Conservation (phyloP, 805 yeast species). For the Kluyveromyces dobzhanskii region DNA sequence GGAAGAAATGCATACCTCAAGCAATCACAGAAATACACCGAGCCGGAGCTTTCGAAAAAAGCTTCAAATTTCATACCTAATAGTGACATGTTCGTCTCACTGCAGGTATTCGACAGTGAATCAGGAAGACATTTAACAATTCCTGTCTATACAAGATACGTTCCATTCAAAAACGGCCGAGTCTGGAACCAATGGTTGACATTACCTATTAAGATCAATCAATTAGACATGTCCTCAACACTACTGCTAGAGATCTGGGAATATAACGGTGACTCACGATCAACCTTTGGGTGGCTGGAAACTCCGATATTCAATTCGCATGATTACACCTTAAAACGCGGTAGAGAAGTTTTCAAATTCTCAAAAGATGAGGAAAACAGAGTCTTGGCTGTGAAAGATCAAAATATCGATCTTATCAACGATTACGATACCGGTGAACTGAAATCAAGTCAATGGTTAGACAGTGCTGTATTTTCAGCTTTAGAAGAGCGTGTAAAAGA, state of each 20-base stretch:
- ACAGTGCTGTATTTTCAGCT: conserved; percentile 49
- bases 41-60: conserved; percentile 37
- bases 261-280: conserved; percentile 43
- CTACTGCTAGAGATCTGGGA: conserved; percentile 62
- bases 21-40: conserved; percentile 38
- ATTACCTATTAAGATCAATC: conserved; percentile 63
- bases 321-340: conserved; percentile 57
- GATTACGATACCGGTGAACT: conserved; percentile 62
- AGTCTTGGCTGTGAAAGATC: conserved; percentile 17
- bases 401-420: conserved; percentile 46
- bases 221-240: conserved; percentile 55
- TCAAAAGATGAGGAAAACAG: conserved; percentile 28
- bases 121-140: conserved; percentile 39
- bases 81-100: conserved; percentile 38
- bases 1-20: conserved; percentile 35
- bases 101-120: conserved; percentile 34
- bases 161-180: conserved; percentile 36
- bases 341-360: conserved; percentile 53
- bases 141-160: conserved; percentile 43
- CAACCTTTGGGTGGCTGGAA: conserved; percentile 53
- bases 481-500: conserved; percentile 28
- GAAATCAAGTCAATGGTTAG: conserved; percentile 62
- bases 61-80: conserved; percentile 31
- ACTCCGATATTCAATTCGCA: conserved; percentile 48
- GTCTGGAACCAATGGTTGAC: conserved; percentile 68